Evolutionary conservation across 2,329 filamentous ascomycete species (phyloP).

Genomic region (Fusarium annulatum): DNA sequence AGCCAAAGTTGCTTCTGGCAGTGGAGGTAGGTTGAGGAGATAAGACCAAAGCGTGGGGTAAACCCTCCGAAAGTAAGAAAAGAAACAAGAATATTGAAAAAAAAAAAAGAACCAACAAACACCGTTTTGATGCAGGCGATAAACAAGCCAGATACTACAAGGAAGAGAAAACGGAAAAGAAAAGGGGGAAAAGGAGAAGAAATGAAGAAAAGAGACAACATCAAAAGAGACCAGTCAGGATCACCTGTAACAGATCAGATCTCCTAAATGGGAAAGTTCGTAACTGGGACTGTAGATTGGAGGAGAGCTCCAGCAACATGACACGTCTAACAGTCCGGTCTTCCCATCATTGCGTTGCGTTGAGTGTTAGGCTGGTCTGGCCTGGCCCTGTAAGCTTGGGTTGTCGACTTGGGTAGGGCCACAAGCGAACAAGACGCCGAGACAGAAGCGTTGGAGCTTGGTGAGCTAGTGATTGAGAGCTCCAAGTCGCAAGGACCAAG

Average conservation of each 20-base stretch:
- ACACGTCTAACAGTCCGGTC: constrained; percentile 24
- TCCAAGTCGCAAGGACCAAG: neutral
- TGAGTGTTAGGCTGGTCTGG: neutral
- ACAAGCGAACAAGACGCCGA: constrained; percentile 26
- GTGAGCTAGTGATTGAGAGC: neutral
- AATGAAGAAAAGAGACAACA: constrained; percentile 13
- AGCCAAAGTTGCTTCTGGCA: neutral
- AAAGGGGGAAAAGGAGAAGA: constrained; percentile 1
- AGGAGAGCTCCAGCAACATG: constrained; percentile 21
- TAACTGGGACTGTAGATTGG: constrained; percentile 23
- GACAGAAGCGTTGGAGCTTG: constrained; percentile 14
- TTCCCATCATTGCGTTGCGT: constrained; percentile 7
- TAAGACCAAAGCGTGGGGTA: neutral
- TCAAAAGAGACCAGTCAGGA: constrained; percentile 14
- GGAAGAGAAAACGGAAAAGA: constrained; percentile 7
- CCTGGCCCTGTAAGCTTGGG: constrained; percentile 1
- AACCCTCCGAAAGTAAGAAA: constrained; percentile 6
- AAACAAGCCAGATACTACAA: constrained; percentile 5
- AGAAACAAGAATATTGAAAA: neutral
- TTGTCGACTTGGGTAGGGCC: constrained; percentile 20
- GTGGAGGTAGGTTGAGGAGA: neutral
- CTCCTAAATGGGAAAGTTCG: constrained; percentile 21
- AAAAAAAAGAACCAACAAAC: constrained; percentile 4
- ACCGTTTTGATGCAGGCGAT: constrained; percentile 22
- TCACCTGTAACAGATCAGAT: constrained; percentile 22